Conservation (phyloP, 2,329 filamentous ascomycete species). For the Aspergillus chevalieri region DNA sequence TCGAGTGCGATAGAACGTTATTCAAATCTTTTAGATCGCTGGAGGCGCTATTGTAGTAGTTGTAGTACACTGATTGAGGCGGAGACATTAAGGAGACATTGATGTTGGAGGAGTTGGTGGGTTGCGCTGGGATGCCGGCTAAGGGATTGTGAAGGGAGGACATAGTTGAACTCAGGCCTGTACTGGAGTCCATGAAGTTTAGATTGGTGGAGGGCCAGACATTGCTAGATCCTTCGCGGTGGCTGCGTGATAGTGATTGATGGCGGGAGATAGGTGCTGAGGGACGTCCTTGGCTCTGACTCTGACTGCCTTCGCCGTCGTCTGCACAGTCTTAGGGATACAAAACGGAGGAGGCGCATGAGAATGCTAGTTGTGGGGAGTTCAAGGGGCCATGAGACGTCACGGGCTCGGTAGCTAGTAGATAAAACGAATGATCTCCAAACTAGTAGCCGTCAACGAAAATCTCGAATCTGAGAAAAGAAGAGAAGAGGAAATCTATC, state of each 20-base stretch:
- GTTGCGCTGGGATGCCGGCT: constrained; percentile 38
- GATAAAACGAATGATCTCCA: too few species aligned
- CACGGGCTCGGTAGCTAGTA: too few species aligned
- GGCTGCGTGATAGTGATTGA: constrained; percentile 27
- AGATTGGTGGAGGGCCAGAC: constrained; percentile 21
- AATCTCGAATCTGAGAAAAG: too few species aligned
- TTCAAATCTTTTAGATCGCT: constrained; percentile 25
- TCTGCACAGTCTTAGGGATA: too few species aligned
- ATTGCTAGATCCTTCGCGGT: constrained; percentile 20
- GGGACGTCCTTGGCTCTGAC: constrained; percentile 26
- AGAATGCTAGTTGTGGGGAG: too few species aligned
- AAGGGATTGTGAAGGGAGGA: constrained; percentile 34
- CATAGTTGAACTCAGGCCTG: constrained; percentile 12
- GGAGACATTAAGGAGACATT: constrained; percentile 45
- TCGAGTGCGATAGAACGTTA: constrained; percentile 23
- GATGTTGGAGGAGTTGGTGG: constrained; percentile 41
- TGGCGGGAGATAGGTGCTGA: constrained; percentile 30
- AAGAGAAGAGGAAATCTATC: too few species aligned
- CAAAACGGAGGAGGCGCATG: too few species aligned
- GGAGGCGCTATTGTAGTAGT: constrained; percentile 36
- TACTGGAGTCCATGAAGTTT: constrained; percentile 23
- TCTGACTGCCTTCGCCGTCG: constrained; percentile 22
- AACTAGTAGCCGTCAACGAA: too few species aligned
- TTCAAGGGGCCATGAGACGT: too few species aligned
- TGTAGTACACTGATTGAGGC: constrained; percentile 40